A percentile compares a stretch with the other conserved stretches of the same genome.
Conservation (phyloP, 2,329 filamentous ascomycete species). For the Clarireedia sp. region DNA sequence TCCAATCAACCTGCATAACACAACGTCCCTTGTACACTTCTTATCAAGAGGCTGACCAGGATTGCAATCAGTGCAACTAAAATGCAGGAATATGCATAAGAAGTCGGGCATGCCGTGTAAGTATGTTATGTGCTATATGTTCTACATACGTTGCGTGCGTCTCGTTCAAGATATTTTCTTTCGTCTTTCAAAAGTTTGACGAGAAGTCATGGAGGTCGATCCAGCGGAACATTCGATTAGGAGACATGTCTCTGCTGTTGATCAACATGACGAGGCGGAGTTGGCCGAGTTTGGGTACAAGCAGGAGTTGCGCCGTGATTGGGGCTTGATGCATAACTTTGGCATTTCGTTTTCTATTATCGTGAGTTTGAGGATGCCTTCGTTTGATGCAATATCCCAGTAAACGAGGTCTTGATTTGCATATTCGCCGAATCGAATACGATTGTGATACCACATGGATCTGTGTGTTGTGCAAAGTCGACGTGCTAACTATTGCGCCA, state of each 20-base stretch:
- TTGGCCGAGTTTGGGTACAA: slow-evolving; percentile 51
- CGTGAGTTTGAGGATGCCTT: slow-evolving; percentile 31
- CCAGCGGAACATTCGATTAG: slow-evolving; percentile 8
- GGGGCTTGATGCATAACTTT: slow-evolving; percentile 52
- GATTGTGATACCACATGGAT: background rate
- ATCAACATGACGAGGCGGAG: slow-evolving; percentile 38
- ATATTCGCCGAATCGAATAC: too few relatives aligned
- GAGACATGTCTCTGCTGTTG: slow-evolving; percentile 9
- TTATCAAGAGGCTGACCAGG: slow-evolving; percentile 10
- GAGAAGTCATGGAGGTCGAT: background rate
- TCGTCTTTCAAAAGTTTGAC: background rate
- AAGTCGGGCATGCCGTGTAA: slow-evolving; percentile 1
- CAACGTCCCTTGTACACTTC: background rate
- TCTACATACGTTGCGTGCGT: too few relatives aligned
- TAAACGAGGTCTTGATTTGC: too few relatives aligned
- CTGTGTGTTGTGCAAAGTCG: too few relatives aligned
- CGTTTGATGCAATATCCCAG: too few relatives aligned
- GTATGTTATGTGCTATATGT: too few relatives aligned
- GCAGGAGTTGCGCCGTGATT: slow-evolving; percentile 50
- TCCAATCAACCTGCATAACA: background rate
- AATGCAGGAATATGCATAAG: slow-evolving; percentile 1
- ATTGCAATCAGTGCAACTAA: background rate
- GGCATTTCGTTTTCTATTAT: slow-evolving; percentile 56
- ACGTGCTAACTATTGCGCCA: slow-evolving; percentile 21
- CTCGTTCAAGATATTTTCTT: too few relatives aligned